Evolutionary conservation across 2,329 filamentous ascomycete species (phyloP), one percentile per base, ranked within the genome.

Genomic region (Cephalotrichum gorgonifer): DNA sequence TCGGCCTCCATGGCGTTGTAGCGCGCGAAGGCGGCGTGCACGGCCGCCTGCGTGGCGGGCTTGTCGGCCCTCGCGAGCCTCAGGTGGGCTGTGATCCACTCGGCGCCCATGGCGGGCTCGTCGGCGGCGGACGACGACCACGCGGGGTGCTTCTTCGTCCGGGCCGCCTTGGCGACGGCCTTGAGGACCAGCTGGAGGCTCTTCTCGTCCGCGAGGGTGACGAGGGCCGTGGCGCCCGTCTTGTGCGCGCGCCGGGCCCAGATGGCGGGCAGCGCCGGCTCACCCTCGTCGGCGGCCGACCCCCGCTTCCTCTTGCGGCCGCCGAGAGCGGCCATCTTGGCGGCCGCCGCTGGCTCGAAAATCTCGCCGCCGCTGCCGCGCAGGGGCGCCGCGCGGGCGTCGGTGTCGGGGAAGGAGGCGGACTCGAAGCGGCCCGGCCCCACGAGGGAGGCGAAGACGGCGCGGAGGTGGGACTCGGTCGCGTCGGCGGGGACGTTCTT

Each of bases 401-500:
- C 65, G 54, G 80, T 74, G 55, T 76, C 74, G 54, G 89, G 85
- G 54, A 97, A 96, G 0, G 76, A 70, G 5, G 94, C 84, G 47
- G 71, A 74, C 64, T 95, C 88, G 44, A 97, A 85, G 43, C 85
- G 76, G 3, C 86, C 86, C 1, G 85, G 81, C 8, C 87, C 85
- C 0, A 96, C 75, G 15, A 94, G 77, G 1, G 76, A 72, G 1
- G 79, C 70, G 56, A 97, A 94, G 0, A 97, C 69, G 39, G 81
- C 74, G 42, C 88, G 82, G 39, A 97, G 74, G 58, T 90, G 86
- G 1, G 73, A 64, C 50, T 88, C 83, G 4, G 88, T 94, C 51
- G 88, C 83, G 61, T 96, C 90, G 54, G 85, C 74, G 6, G 93
- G 93, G 1, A 94, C 70, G 59, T 98, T 97, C 54, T 90, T 86